phyloP scores from a whole-genome alignment of 805 yeast species.

The Teunomyces cretensis region DNA sequence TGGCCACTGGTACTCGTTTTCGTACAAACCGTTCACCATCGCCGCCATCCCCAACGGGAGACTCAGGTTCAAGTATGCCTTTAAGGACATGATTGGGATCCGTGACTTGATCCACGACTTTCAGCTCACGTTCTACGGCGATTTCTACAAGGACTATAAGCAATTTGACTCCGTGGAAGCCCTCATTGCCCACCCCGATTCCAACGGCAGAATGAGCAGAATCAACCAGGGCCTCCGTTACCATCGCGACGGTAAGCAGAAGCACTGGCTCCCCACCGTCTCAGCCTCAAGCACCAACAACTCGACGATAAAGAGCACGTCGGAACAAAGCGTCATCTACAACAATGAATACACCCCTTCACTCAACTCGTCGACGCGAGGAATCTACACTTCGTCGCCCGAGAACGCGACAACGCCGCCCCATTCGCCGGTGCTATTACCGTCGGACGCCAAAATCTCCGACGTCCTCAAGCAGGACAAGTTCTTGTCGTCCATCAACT shows the following conservation, averaged over 20 bases:
- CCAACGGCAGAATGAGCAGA: constrained; percentile 62
- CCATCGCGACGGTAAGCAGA: constrained; percentile 71
- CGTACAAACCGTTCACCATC: constrained; percentile 68
- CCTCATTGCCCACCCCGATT: constrained; percentile 64
- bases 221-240: constrained; percentile 83
- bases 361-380: constrained; percentile 25
- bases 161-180: constrained; percentile 82
- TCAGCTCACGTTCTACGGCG: constrained; percentile 65
- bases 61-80: constrained; percentile 57
- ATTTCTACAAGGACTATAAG: constrained; percentile 69
- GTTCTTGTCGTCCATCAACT: constrained; percentile 17
- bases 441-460: neutral
- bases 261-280: constrained; percentile 66
- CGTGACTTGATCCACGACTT: constrained; percentile 83
- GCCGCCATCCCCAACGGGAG: constrained; percentile 66
- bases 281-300: no score
- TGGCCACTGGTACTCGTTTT: constrained; percentile 87
- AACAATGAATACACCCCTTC: constrained; percentile 1
- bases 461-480: constrained; percentile 9
- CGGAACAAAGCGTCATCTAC: constrained; percentile 12
- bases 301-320: no score
- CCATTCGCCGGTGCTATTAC: constrained; percentile 10
- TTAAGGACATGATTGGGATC: constrained; percentile 72
- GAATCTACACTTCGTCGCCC: constrained; percentile 19
- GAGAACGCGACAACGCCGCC: constrained; percentile 21